Percentiles rank a stretch among this genome's conserved stretches.
Evolutionary conservation across 2,329 filamentous ascomycete species (phyloP).

Genomic region (Sarocladiaceae sp.): DNA sequence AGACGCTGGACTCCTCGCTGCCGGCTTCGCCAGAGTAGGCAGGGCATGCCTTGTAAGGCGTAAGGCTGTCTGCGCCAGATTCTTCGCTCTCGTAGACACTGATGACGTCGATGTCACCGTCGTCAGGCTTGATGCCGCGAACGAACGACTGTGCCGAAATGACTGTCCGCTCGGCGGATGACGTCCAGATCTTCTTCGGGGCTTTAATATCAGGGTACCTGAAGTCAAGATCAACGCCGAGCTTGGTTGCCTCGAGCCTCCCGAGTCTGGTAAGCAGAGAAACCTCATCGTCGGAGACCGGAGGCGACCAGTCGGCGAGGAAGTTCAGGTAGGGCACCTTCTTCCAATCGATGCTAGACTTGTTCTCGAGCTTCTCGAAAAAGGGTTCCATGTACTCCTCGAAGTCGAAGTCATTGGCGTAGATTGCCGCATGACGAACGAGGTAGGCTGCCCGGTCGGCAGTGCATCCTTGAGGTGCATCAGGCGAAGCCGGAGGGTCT

Average conservation of each 20-base stretch:
- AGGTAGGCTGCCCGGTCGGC: conserved; percentile 50
- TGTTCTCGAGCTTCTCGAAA: conserved; percentile 54
- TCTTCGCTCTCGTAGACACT: conserved; percentile 52
- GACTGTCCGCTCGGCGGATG: conserved; percentile 57
- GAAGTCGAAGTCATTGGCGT: conserved; percentile 56
- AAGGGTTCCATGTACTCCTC: conserved; percentile 55
- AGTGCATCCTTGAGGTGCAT: conserved; percentile 45
- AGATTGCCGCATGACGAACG: conserved; percentile 56
- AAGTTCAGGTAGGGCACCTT: conserved; percentile 52
- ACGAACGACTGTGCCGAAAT: conserved; percentile 56
- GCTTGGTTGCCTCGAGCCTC: conserved; percentile 53
- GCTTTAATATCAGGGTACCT: conserved; percentile 51
- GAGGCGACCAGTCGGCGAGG: conserved; percentile 50
- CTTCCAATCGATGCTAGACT: conserved; percentile 48
- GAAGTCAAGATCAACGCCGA: conserved; percentile 55
- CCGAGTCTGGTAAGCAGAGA: conserved; percentile 59
- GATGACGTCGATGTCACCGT: conserved; percentile 49
- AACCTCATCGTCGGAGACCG: conserved; percentile 51
- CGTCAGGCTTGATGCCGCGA: conserved; percentile 48
- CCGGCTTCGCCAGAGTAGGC: conserved; percentile 56
- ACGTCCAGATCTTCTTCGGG: conserved; percentile 56
- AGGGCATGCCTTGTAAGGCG: conserved; percentile 61
- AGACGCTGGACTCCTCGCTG: conserved; percentile 47
- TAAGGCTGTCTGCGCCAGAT: conserved; percentile 55
- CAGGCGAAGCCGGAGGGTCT: conserved; percentile 38